Percentiles rank a stretch among this genome's conserved stretches.
Conservation (phyloP, 1,284 basidiomycete genomes). For the Trichosporon sp. region DNA sequence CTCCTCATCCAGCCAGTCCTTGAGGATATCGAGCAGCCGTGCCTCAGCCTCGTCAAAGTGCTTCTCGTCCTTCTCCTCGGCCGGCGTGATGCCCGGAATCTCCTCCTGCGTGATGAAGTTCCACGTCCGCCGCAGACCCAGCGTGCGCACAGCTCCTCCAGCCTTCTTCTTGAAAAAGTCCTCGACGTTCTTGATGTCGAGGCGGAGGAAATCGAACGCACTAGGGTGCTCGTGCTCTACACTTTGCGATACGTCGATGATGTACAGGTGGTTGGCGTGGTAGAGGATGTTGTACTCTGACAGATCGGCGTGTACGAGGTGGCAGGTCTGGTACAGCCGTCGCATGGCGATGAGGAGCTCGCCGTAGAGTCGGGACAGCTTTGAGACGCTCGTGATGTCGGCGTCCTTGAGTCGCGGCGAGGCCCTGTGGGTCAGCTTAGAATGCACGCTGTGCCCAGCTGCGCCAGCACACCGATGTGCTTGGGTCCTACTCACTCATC, state of each 20-base stretch:
- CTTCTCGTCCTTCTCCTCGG: slow-evolving; percentile 29
- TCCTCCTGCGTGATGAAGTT: slow-evolving; percentile 72
- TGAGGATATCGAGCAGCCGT: slow-evolving; percentile 46
- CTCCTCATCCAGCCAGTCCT: slow-evolving; percentile 54
- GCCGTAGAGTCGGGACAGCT: slow-evolving; percentile 60
- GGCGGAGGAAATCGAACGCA: slow-evolving; percentile 91
- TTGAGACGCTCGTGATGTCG: slow-evolving; percentile 52
- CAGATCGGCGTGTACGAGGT: slow-evolving; percentile 93
- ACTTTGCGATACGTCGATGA: slow-evolving; percentile 98
- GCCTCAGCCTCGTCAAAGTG: slow-evolving; percentile 45
- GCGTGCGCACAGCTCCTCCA: slow-evolving; percentile 54
- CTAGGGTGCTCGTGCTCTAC: slow-evolving; percentile 97
- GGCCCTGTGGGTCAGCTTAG: slow-evolving; percentile 55
- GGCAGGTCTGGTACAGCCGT: slow-evolving; percentile 82
- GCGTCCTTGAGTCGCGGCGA: slow-evolving; percentile 89
- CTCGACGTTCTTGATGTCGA: slow-evolving; percentile 86
- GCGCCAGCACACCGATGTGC: background rate
- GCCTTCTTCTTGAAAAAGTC: slow-evolving; percentile 81
- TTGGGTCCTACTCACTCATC: slow-evolving; percentile 49
- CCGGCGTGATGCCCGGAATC: slow-evolving; percentile 23
- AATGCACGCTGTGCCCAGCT: no score
- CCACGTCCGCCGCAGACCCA: slow-evolving; percentile 79
- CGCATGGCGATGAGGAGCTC: slow-evolving; percentile 77
- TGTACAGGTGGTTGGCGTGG: slow-evolving; percentile 65
- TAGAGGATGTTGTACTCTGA: slow-evolving; percentile 96